These are phyloP conservation scores for Smithsoniella earleae DNA, from an alignment of 163 green algal genomes.

Conservation along the genomic window DNA sequence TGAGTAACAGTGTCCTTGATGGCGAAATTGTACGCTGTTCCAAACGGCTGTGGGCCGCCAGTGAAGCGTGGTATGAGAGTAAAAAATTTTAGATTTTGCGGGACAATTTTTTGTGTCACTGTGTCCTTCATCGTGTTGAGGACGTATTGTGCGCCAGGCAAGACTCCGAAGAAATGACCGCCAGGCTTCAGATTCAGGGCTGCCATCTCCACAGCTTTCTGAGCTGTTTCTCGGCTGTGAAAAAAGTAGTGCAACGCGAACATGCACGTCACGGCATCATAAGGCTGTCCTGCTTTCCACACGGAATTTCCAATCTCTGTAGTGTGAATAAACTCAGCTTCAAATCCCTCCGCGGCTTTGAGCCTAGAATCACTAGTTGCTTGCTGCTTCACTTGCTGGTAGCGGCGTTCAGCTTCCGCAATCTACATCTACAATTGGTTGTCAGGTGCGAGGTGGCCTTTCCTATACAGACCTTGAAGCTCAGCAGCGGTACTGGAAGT, in stretches of 20 bases:
- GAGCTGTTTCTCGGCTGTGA: conserved; percentile 50
- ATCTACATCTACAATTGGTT: conserved; percentile 39
- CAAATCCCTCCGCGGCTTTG: conserved; percentile 7
- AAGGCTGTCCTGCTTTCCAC: conserved; percentile 43
- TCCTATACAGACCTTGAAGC: not conserved
- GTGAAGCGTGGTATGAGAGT: conserved; percentile 44
- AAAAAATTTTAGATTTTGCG: conserved; percentile 25
- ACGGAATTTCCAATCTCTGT: conserved; percentile 50
- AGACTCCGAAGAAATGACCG: conserved; percentile 34
- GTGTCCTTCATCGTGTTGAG: conserved; percentile 18
- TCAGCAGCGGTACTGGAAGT: not conserved
- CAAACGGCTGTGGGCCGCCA: conserved; percentile 54
- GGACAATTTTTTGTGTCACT: not conserved
- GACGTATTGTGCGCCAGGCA: conserved; percentile 27
- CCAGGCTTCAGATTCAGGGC: conserved; percentile 40
- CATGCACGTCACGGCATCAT: conserved; percentile 81
- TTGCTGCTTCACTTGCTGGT: not conserved
- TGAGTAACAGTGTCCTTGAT: conserved; percentile 84
- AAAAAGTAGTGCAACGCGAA: conserved; percentile 97
- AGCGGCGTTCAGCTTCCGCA: conserved; percentile 62
- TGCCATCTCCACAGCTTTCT: conserved; percentile 45
- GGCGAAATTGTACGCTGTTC: conserved; percentile 62
- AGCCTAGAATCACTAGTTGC: not conserved
- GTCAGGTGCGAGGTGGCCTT: not conserved
- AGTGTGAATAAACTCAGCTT: conserved; percentile 50